Base-by-base conservation (phyloP, 495 filamentous ascomycete species). In the Chaetomium tenue region DNA sequence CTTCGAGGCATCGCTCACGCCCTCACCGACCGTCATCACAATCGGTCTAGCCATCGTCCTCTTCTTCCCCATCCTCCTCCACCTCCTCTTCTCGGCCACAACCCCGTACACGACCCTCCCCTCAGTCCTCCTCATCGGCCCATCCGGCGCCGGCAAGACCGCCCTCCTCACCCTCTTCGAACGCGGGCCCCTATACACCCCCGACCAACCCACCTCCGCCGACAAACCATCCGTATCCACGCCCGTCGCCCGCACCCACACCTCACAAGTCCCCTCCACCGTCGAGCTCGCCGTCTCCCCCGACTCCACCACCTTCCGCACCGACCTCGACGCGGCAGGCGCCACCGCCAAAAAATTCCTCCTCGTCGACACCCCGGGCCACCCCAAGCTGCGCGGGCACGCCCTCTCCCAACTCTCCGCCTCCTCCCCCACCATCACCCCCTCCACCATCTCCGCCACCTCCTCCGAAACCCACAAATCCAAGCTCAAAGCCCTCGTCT, bases 301-400 rank as follows among this genome's bases (percentile, higher is more conserved):
- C 54, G 76, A 85, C 26, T 75, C 78, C 5, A 81, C 87, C 7
- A 78, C 79, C 6, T 90, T 87, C 37, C 84, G 86, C 66, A 83
- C 83, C 68, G 93, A 72, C 60, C 65, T 70, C 53, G 72, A 74
- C 61, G 67, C 64, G 30, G 74, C 84, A 25, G 83, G 82, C 63
- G 81, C 88, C 30, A 78, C 80, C 1, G 79, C 87, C 5, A 83
- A 87, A 64, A 86, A 83, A 58, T 93, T 97, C 76, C 81, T 90
- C 55, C 77, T 97, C 28, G 76, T 86, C 71, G 93, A 98, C 79
- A 97, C 94, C 5, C 93, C 93, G 1, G 93, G 93, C 60, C 94
- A 97, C 81, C 92, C 91, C 58, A 98, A 98, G 74, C 86, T 97
- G 9, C 91, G 94, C 54, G 81, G 83, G 65, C 69, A 84, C 74